Conservation (phyloP, 2,329 filamentous ascomycete species). For the Monilinia fructigena region DNA sequence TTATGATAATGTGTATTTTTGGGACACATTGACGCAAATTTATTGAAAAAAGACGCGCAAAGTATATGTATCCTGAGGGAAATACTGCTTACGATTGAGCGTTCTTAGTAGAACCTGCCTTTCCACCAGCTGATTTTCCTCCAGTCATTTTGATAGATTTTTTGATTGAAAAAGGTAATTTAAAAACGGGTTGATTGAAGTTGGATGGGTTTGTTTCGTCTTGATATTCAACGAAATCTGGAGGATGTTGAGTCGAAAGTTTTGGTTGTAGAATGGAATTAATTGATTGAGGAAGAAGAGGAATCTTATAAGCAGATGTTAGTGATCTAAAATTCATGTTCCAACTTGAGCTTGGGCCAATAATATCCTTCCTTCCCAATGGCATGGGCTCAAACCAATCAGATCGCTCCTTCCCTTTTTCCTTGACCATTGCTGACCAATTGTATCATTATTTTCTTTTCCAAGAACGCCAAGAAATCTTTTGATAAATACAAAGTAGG, state of each 20-base stretch:
- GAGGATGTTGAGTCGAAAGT: conserved; percentile 7
- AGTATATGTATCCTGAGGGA: too few relatives aligned
- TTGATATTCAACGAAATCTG: neutral
- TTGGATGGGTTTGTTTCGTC: conserved; percentile 20
- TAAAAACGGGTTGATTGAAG: neutral
- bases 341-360: too few relatives aligned
- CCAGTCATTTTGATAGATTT: conserved; percentile 89
- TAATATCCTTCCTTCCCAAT: too few relatives aligned
- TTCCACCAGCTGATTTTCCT: conserved; percentile 95
- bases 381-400: too few relatives aligned
- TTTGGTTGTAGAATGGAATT: neutral
- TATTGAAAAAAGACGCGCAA: too few relatives aligned
- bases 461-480: too few relatives aligned
- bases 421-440: too few relatives aligned
- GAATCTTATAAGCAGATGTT: neutral
- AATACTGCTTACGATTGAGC: conserved; percentile 84
- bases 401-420: too few relatives aligned
- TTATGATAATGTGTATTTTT: neutral
- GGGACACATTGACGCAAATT: conserved; percentile 34
- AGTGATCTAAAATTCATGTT: neutral
- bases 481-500: too few relatives aligned
- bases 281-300: neutral
- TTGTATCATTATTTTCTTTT: too few relatives aligned
- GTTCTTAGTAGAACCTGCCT: conserved; percentile 98
- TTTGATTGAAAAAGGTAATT: conserved; percentile 32